phyloP scores from a whole-genome alignment of 495 filamentous ascomycete species.

The Xylaria cubensis region DNA sequence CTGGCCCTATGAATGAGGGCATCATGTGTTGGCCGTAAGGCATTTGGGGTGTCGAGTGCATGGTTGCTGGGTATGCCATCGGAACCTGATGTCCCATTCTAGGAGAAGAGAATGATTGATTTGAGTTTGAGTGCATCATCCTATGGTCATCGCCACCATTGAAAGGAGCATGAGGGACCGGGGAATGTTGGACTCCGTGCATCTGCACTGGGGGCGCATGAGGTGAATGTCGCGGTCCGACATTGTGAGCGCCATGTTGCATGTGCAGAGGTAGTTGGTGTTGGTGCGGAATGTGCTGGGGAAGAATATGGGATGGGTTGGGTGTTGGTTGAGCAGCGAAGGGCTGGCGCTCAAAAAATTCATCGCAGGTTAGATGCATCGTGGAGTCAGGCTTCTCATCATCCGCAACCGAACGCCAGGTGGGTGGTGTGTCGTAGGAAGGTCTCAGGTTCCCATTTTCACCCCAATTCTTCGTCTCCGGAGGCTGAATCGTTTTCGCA shows the following conservation, averaged over 20 bases:
- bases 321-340: slow-evolving; percentile 69
- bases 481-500: slow-evolving; percentile 78
- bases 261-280: slow-evolving; percentile 78
- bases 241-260: slow-evolving; percentile 55
- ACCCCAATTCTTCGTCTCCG: slow-evolving; percentile 65
- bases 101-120: slow-evolving; percentile 79
- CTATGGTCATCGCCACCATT: slow-evolving; percentile 79
- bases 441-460: slow-evolving; percentile 78
- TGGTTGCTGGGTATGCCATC: slow-evolving; percentile 74
- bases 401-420: slow-evolving; percentile 70
- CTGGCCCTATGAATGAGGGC: slow-evolving; percentile 71
- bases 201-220: slow-evolving; percentile 66
- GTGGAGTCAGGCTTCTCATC: slow-evolving; percentile 67
- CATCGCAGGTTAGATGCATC: slow-evolving; percentile 66
- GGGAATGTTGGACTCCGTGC: slow-evolving; percentile 67
- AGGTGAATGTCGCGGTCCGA: slow-evolving; percentile 64
- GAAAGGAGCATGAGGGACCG: slow-evolving; percentile 65
- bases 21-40: slow-evolving; percentile 76
- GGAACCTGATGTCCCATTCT: slow-evolving; percentile 67
- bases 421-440: slow-evolving; percentile 79
- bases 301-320: slow-evolving; percentile 60
- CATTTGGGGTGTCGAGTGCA: slow-evolving; percentile 71
- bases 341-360: slow-evolving; percentile 74
- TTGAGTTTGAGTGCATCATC: slow-evolving; percentile 82
- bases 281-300: slow-evolving; percentile 70